Base-by-base conservation (phyloP, 805 yeast species). In the Kazachstania viticola region DNA sequence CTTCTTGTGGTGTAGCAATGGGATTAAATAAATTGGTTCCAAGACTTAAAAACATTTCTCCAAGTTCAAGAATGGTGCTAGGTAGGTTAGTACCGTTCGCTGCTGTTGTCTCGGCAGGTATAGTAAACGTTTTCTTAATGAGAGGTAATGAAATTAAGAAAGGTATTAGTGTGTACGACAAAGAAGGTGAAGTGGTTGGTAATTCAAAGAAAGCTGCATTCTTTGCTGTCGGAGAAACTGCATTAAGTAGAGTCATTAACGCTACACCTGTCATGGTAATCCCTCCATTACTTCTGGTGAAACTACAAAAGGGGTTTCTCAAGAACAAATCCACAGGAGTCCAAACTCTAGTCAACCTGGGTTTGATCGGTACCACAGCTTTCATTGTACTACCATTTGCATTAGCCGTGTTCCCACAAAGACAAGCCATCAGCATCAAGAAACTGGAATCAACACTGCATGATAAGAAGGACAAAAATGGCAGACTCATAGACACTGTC, bases 221-320 rank as follows among this genome's bases (percentile, higher is more conserved):
- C 29, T 68, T 76, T 39, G 99, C 99, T 0, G 98, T 91, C 28
- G 95, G 94, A 16, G 97, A 91, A 59, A 91, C 99, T 9, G 97
- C 96, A 3, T 75, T 87, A 21, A 81, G 94, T 27, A 67, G 99
- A 52, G 95, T 91, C 28, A 80, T 88, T 45, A 91, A 85, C 48
- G 96, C 97, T 13, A 81, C 98, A 0, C 99, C 99, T 14, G 71
- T 91, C 46, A 91, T 91, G 99, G 98, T 82, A 14, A 56, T 91
- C 5, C 98, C 99, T 1, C 96, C 99, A 3, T 67, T 91, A 46
- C 50, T 83, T 17, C 67, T 91, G 27, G 84, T 85, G 28, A 72
- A 67, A 53, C 63, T 91, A 41, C 96, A 91, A 60, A 71, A 69
- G 42, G 67, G 77, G 1, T 50, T 77, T 13, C 64, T 87, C 40